phyloP scores from a whole-genome alignment of 208 protist species.

The Trypanosoma platydactyli region DNA sequence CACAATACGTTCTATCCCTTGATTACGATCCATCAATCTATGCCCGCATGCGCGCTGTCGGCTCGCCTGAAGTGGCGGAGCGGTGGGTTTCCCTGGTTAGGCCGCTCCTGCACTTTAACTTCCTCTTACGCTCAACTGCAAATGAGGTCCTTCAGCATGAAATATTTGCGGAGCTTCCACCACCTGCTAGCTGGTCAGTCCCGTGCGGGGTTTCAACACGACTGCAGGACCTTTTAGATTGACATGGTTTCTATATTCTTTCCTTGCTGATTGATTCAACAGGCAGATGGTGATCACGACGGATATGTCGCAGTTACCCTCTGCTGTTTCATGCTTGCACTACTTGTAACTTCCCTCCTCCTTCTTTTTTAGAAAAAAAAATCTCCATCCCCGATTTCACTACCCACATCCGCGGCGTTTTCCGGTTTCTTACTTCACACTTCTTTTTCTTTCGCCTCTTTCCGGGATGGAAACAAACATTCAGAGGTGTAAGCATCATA shows the following conservation, averaged over 20 bases:
- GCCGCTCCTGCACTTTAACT: conserved; percentile 30
- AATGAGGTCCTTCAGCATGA: conserved; percentile 14
- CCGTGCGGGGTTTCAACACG: background rate
- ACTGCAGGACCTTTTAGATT: conserved; percentile 19
- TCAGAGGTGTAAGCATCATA: too few species aligned
- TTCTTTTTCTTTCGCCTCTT: background rate
- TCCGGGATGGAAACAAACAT: too few species aligned
- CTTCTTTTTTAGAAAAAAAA: too few species aligned
- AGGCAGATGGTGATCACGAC: background rate
- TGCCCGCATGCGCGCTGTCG: conserved; percentile 7
- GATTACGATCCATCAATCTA: conserved; percentile 20
- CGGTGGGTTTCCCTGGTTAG: conserved; percentile 24
- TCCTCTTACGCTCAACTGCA: conserved; percentile 2
- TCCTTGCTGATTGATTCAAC: background rate
- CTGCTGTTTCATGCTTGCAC: too few species aligned
- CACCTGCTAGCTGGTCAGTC: conserved; percentile 5
- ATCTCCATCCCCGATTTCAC: too few species aligned
- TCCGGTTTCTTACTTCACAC: conserved; percentile 6
- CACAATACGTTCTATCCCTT: conserved; percentile 22
- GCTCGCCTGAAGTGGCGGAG: conserved; percentile 5
- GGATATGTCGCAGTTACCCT: too few species aligned
- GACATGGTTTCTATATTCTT: conserved; percentile 11
- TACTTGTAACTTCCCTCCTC: too few species aligned
- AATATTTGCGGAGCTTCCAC: conserved; percentile 12
- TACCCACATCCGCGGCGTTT: too few species aligned